Evolutionary conservation across 2,329 filamentous ascomycete genomes (phyloP), one percentile per base, ranked within the genome.

Genomic region (Cylindrodendrum hubeiense): DNA sequence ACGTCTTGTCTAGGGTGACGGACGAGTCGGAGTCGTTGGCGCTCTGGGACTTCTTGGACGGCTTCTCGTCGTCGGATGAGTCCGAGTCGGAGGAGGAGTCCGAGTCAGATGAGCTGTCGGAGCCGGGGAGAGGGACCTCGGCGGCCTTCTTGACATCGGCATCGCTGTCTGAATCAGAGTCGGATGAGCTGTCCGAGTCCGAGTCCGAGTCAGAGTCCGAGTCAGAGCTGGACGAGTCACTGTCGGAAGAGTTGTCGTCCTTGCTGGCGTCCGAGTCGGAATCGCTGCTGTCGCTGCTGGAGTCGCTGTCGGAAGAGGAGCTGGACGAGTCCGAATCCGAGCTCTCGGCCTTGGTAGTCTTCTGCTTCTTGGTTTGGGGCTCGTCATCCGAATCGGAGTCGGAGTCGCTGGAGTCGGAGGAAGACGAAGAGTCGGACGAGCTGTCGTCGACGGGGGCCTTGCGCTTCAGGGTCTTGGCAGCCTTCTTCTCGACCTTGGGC

Each of bases 361-460:
- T 84, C 66, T 77, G 76, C 78, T 88, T 90, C 81, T 90, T 90
- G 26, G 79, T 69, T 65, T 81, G 81, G 4, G 83, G 85, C 63
- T 85, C 81, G 43, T 81, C 81, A 41, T 85, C 83, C 9, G 81
- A 84, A 67, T 79, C 80, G 19, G 84, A 85, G 51, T 80, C 77
- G 1, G 79, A 80, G 15, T 76, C 78, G 43, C 71, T 74, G 4
- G 79, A 81, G 13, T 75, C 76, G 17, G 79, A 80, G 60, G 77
- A 77, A 3, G 79, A 81, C 46, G 71, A 73, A 5, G 68, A 70
- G 17, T 69, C 67, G 13, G 74, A 76, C 2, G 77, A 78, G 57
- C 65, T 76, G 21, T 75, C 72, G 22, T 75, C 71, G 37, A 71
- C 71, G 1, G 78, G 76, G 0, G 80, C 80, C 63, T 83, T 83